phyloP scores from a whole-genome alignment of 2,329 filamentous ascomycete species.

The Colletotrichum sp. region DNA sequence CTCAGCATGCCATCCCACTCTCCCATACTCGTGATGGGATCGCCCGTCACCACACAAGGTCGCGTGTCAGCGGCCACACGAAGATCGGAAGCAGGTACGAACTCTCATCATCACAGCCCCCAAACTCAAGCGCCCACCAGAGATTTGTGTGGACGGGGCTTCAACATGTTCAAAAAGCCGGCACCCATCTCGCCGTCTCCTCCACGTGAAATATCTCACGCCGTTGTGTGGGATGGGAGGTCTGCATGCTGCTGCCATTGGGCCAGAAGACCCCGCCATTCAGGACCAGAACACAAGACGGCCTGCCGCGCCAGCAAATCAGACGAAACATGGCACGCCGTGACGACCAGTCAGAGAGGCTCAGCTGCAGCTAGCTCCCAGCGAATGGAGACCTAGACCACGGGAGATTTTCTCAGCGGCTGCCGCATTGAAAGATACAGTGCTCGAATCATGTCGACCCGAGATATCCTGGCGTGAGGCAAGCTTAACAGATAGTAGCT shows the following conservation, averaged over 20 bases:
- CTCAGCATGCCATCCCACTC: constrained; percentile 1
- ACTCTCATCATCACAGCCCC: constrained; percentile 8
- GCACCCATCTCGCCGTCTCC: neutral
- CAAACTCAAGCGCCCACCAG: neutral
- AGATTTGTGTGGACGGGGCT: neutral
- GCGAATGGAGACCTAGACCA: neutral
- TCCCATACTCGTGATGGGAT: constrained; percentile 12
- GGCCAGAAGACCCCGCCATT: neutral
- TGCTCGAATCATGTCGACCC: constrained; percentile 12
- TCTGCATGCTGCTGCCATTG: neutral
- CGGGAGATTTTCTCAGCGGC: neutral
- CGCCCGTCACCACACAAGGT: constrained; percentile 6
- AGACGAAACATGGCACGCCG: constrained; percentile 10
- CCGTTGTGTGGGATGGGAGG: neutral
- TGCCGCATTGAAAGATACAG: neutral
- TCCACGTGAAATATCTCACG: constrained; percentile 6
- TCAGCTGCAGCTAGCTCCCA: neutral
- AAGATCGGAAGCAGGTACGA: constrained; percentile 19
- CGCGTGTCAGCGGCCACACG: constrained; percentile 16
- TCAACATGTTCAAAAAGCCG: constrained; percentile 4
- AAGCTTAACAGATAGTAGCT: neutral
- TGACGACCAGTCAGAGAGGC: constrained; percentile 1
- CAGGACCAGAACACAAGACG: neutral
- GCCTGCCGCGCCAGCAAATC: constrained; percentile 16
- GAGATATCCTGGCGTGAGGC: constrained; percentile 2